A percentile compares a stretch with the other conserved stretches of the same genome.
phyloP scores from a whole-genome alignment of 345 rosid genomes.

The Eucalyptus globulus region DNA sequence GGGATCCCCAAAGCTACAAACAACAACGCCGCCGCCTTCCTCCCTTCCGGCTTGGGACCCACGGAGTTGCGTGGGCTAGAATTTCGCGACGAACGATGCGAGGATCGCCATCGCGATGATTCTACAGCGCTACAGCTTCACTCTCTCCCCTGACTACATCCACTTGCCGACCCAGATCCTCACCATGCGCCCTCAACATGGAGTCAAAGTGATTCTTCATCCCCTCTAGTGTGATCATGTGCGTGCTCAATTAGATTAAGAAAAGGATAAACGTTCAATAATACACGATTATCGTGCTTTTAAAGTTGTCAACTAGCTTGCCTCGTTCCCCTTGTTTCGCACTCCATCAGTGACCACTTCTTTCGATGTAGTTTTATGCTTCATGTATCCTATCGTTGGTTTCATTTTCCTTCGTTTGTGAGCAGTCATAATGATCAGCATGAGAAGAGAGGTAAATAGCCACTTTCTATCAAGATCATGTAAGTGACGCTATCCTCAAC shows the following conservation, averaged over 20 bases:
- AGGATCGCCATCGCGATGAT: slow-evolving; percentile 34
- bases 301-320: background rate
- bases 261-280: background rate
- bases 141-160: slow-evolving; percentile 17
- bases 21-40: slow-evolving; percentile 8
- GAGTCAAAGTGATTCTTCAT: slow-evolving; percentile 18
- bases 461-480: background rate
- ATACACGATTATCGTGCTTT: background rate
- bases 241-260: background rate
- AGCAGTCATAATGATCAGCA: background rate
- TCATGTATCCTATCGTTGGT: background rate
- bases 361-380: background rate
- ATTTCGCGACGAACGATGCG: slow-evolving; percentile 10
- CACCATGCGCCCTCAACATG: slow-evolving; percentile 14
- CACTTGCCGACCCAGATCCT: slow-evolving; percentile 14
- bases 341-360: background rate
- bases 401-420: background rate
- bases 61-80: slow-evolving; percentile 18
- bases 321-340: background rate
- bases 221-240: background rate
- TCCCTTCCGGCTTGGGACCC: slow-evolving; percentile 26
- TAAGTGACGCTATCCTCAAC: background rate
- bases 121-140: slow-evolving; percentile 25
- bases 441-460: background rate
- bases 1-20: slow-evolving; percentile 28